phyloP scores from a whole-genome alignment of 139 green algal species.

The Chlamydomonas eustigma region DNA sequence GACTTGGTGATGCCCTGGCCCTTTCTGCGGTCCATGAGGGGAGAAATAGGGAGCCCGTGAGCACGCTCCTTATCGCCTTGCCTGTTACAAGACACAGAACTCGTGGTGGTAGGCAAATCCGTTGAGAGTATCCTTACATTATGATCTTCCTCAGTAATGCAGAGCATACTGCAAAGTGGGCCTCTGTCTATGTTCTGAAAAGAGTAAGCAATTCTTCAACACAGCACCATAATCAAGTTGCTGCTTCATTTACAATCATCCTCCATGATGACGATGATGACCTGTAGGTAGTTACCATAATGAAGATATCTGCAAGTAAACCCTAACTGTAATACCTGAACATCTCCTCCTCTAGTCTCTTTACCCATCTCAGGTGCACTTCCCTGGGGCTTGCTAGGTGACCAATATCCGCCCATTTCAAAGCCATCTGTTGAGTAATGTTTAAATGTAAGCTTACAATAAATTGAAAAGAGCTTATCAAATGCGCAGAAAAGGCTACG shows the following conservation, averaged over 20 bases:
- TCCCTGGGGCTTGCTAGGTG: constrained; percentile 34
- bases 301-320: too few species aligned
- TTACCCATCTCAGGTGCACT: constrained; percentile 61
- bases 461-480: too few species aligned
- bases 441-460: too few species aligned
- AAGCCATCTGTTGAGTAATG: constrained; percentile 44
- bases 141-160: too few species aligned
- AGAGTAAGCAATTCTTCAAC: background rate
- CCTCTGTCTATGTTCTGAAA: background rate
- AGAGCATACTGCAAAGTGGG: background rate
- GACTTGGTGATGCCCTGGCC: background rate
- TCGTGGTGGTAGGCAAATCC: background rate
- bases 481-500: too few species aligned
- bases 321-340: too few species aligned
- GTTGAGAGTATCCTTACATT: too few species aligned
- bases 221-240: background rate
- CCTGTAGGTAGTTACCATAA: too few species aligned
- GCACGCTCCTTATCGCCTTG: constrained; percentile 44
- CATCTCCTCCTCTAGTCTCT: constrained; percentile 53
- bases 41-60: constrained; percentile 27
- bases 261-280: too few species aligned
- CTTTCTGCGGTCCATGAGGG: constrained; percentile 44
- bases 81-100: background rate
- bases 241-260: background rate
- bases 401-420: constrained; percentile 50